Percentiles rank a stretch among this genome's conserved stretches.
phyloP scores from a whole-genome alignment of 2,329 filamentous ascomycete genomes.

The Lecanosticta acicola region DNA sequence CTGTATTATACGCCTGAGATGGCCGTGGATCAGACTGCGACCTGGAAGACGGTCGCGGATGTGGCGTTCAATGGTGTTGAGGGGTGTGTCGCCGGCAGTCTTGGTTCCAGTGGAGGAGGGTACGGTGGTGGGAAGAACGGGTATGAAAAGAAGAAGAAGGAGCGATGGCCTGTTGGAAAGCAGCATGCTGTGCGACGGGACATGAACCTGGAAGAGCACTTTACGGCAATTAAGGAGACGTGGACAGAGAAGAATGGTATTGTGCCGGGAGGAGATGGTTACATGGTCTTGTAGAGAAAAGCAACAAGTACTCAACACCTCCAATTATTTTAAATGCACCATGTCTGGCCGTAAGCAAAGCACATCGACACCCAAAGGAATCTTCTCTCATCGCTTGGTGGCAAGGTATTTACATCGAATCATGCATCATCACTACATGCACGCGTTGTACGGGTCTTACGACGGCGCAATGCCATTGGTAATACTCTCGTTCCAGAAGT shows the following conservation, averaged over 20 bases:
- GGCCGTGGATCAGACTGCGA: conserved; percentile 42
- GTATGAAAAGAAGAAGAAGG: conserved; percentile 2
- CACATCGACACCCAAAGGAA: no score
- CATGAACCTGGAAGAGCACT: not conserved
- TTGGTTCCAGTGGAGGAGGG: conserved; percentile 1
- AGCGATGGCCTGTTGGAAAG: not conserved
- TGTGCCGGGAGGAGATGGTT: conserved; percentile 1
- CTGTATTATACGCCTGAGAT: conserved; percentile 50
- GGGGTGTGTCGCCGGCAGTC: conserved; percentile 30
- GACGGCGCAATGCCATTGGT: not conserved
- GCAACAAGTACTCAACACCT: no score
- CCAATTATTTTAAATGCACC: no score
- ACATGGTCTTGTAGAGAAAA: not conserved
- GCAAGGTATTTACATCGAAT: not conserved
- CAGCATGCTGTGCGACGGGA: not conserved
- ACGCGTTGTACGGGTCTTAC: no score
- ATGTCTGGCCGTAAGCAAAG: no score
- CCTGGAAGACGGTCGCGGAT: conserved; percentile 42
- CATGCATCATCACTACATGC: not conserved
- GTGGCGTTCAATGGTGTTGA: conserved; percentile 28
- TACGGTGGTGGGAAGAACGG: no score
- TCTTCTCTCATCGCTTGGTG: not conserved
- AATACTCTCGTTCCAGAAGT: conserved; percentile 3
- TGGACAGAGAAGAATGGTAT: not conserved
- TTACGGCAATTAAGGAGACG: not conserved